Conservation (phyloP, 805 yeast genomes). For the Saccharomycopsis synnaedendra region DNA sequence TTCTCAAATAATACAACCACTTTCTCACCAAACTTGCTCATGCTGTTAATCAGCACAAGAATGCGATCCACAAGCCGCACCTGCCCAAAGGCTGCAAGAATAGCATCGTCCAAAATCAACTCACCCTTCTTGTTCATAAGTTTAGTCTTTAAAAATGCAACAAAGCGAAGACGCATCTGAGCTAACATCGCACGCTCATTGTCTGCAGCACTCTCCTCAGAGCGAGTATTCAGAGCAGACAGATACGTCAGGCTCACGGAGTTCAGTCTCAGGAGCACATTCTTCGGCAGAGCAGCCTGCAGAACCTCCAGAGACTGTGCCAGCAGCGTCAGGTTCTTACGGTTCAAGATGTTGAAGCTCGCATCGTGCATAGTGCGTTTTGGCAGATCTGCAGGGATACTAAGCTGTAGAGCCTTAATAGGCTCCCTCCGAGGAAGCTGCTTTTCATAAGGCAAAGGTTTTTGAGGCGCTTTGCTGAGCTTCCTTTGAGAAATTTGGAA, state of each 20-base stretch:
- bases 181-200: background rate
- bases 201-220: background rate
- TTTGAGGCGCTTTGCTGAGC: background rate
- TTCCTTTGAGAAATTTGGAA: background rate
- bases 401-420: no score
- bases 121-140: constrained; percentile 1
- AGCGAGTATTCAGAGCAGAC: constrained; percentile 8
- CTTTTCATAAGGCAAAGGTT: no score
- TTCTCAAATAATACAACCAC: constrained; percentile 9
- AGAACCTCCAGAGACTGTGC: background rate
- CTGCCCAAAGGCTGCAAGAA: constrained; percentile 10
- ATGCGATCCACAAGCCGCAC: constrained; percentile 13
- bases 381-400: background rate
- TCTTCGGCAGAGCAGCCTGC: background rate
- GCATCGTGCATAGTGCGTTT: constrained; percentile 12
- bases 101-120: background rate
- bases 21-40: constrained; percentile 1
- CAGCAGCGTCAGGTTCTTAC: constrained; percentile 3
- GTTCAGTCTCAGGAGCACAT: constrained; percentile 4
- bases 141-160: constrained; percentile 1
- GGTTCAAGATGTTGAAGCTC: constrained; percentile 8
- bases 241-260: constrained; percentile 7
- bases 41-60: constrained; percentile 3
- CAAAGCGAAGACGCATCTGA: constrained; percentile 2
- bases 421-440: no score